Base-by-base conservation (phyloP, 2,329 filamentous ascomycete species). In the Aspergillus aculeatinus region DNA sequence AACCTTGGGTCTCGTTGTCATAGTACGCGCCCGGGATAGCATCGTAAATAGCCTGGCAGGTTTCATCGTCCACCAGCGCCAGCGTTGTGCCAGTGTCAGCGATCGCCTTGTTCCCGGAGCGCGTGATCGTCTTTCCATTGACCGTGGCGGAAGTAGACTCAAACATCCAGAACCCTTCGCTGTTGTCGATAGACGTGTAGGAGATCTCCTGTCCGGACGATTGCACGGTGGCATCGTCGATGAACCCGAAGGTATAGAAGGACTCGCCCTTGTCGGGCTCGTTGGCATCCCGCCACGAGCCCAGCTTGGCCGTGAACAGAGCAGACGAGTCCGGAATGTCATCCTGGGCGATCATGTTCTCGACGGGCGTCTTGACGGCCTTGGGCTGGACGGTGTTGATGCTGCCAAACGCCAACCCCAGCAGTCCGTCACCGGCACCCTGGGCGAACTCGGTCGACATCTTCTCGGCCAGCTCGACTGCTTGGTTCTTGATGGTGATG, bases 241-340 rank as follows among this genome's bases (percentile, higher is more conserved):
- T 88, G 72, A 81, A 89, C 21, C 89, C 89, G 64, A 91, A 91
- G 1, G 89, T 91, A 76, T 89, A 91, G 77, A 90, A 91, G 0
- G 74, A 85, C 61, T 81, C 74, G n/a, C 39, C 39, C 39, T 44
- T 44, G 16, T 44, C 39, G 3, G 39, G 14, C 47, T 81, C 80
- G 57, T 80, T 74, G 4, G 71, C 68, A 67, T 87, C 84, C 50
- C 82, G 77, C 74, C 81, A 78, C 66, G 82, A 81, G 64, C 86
- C 86, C 50, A 90, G 80, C 59, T 86, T 86, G 21, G 81, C 85
- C 0, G 87, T 89, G 75, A 90, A 90, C 6, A 90, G 79, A 68
- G 85, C 79, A 2, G 81, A 70, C 0, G 77, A 76, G 51, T 79
- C 74, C 3, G 82, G 79, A 59, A 87, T 85, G 60, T 85, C 81